These are phyloP conservation scores for Chrysophaeum taylorii DNA, from an alignment of 352 stramenopile species.

Conservation along the genomic window DNA sequence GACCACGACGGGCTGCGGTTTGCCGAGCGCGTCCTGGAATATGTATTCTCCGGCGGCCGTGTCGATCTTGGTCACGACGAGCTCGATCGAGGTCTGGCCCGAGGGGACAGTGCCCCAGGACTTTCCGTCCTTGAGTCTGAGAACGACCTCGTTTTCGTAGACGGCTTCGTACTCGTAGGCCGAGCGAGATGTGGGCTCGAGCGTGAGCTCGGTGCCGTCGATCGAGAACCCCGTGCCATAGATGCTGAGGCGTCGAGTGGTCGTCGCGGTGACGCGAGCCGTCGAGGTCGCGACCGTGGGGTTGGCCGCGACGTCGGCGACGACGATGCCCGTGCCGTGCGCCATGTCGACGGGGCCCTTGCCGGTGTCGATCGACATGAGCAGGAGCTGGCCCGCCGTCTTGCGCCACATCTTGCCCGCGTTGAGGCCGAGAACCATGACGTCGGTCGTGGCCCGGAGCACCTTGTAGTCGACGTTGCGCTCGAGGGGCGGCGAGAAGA, in stretches of 20 bases:
- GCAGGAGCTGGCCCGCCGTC: not conserved
- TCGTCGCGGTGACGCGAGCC: not conserved
- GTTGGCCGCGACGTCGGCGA: conserved; percentile 9
- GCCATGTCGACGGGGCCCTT: conserved; percentile 1
- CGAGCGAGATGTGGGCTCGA: not conserved
- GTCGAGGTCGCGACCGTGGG: conserved; percentile 3
- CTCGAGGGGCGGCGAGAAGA: not conserved
- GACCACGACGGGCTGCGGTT: not conserved
- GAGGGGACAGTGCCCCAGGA: not conserved
- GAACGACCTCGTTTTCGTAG: conserved; percentile 6
- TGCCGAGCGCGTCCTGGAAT: not conserved
- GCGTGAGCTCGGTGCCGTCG: conserved; percentile 9
- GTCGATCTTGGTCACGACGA: conserved; percentile 13
- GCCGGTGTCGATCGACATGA: not conserved
- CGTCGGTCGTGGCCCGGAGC: not conserved
- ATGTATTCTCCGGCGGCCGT: conserved; percentile 15
- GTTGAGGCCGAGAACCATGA: conserved; percentile 5
- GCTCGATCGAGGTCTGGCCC: not conserved
- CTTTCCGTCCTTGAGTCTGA: conserved; percentile 5
- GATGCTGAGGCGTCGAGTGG: not conserved
- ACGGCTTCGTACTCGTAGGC: conserved; percentile 13
- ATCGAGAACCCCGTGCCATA: conserved; percentile 8
- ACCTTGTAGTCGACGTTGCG: conserved; percentile 14
- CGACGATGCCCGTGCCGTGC: conserved; percentile 3
- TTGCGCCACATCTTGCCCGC: conserved; percentile 13